These are phyloP conservation scores for Pseudoperonospora humuli DNA, from an alignment of 352 stramenopile species.

Conservation along the genomic window DNA sequence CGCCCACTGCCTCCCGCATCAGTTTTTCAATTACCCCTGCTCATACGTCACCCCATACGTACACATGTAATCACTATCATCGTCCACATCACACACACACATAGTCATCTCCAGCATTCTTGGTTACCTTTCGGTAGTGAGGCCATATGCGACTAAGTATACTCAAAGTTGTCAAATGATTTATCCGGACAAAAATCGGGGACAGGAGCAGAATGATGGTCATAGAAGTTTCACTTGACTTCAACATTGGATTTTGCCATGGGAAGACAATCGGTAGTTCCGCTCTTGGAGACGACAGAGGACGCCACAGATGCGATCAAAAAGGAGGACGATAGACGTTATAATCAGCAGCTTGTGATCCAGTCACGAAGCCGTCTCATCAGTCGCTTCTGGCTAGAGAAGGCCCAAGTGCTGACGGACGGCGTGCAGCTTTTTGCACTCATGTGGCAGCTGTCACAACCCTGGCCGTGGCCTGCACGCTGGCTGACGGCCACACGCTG, in stretches of 20 bases:
- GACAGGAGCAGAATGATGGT: conserved; percentile 11
- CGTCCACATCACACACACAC: background rate
- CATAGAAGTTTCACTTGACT: conserved; percentile 10
- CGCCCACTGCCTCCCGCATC: conserved; percentile 44
- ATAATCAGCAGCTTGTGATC: too few species aligned
- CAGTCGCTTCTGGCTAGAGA: too few species aligned
- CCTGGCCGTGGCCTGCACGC: conserved; percentile 51
- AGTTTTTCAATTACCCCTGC: conserved; percentile 30
- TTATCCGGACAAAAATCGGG: background rate
- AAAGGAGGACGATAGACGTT: too few species aligned
- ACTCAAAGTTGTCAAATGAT: background rate
- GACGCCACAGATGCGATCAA: too few species aligned
- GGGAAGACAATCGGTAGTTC: conserved; percentile 17
- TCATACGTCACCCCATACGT: background rate
- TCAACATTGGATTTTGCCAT: conserved; percentile 15
- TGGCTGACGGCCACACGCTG: conserved; percentile 48
- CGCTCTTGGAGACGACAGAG: conserved; percentile 18
- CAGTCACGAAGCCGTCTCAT: too few species aligned
- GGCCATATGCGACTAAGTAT: background rate
- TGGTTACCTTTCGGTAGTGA: conserved; percentile 17
- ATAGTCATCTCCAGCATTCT: background rate
- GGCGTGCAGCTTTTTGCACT: too few species aligned
- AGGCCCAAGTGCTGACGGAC: too few species aligned
- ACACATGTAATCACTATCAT: background rate
- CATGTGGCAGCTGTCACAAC: too few species aligned